Evolutionary conservation across 352 stramenopile species (phyloP), one percentile per base, ranked within the genome.

Genomic region (Phytophthora meadii): DNA sequence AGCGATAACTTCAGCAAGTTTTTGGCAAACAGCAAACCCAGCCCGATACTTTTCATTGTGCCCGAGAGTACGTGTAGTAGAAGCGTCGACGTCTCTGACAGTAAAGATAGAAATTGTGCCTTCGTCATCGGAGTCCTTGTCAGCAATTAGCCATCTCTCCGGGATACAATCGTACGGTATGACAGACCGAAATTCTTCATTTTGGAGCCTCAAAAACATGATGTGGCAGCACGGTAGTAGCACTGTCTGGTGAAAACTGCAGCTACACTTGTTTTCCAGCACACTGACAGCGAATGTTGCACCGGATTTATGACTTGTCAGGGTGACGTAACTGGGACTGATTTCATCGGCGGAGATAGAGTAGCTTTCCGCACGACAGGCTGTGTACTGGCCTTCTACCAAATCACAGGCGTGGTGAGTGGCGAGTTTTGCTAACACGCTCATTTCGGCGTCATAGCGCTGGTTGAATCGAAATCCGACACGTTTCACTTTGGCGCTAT

Each of bases 401-500:
- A 59, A 40, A 46, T 65, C 14, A 17, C 57, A 65, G 3, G 47
- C 48, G 14, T 65, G 57, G 5, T n/a, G 57, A 0, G 48, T 58
- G 6, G 48, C 41, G 8, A 65, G 12, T 17, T 36, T 48, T 15
- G 48, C 48, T 7, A 59, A 47, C 1, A 48, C 12, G 0, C 9
- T 2, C 17, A 54, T 25, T 24, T 58, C 58, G 8, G 47, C 17
- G 32, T 65, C 48, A 4, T 65, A 65, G 11, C 39, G 37, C 1
- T 53, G 7, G 9, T 59, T 61, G 14, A 51, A 48, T 4, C 49
- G 49, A 39, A 15, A 49, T 1, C n/a, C 56, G 4, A 65, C 56
- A 11, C 56, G 36, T 22, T 56, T 57, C 3, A 37, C 11, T 17
- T 66, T 59, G 1, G 9, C 1, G 3, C 8, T 2, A 17, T 59